phyloP scores from a whole-genome alignment of 495 filamentous ascomycete species.

The Xylaria longipes region DNA sequence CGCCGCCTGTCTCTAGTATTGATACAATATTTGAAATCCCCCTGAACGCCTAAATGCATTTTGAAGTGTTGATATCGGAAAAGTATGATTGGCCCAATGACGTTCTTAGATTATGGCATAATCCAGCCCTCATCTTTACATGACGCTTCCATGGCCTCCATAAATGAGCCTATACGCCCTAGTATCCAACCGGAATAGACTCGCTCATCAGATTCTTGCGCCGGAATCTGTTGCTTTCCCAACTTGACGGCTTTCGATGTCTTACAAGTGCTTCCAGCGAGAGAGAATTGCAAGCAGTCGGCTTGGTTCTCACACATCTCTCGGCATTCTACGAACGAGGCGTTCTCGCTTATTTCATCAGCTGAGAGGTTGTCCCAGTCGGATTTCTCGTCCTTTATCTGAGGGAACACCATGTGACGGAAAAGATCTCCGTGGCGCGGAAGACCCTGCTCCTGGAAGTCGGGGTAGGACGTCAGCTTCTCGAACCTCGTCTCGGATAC shows the following conservation, averaged over 20 bases:
- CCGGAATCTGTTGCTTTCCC: background rate
- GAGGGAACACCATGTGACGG: slow-evolving; percentile 37
- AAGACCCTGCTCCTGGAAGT: slow-evolving; percentile 14
- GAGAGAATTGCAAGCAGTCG: slow-evolving; percentile 47
- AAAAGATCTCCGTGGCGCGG: slow-evolving; percentile 39
- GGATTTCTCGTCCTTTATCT: slow-evolving; percentile 29
- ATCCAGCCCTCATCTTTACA: slow-evolving; percentile 18
- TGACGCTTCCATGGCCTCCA: slow-evolving; percentile 4
- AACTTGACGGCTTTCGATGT: slow-evolving; percentile 29
- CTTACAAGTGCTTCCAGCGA: slow-evolving; percentile 33
- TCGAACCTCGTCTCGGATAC: background rate
- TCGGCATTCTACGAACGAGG: slow-evolving; percentile 38
- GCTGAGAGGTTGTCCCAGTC: slow-evolving; percentile 49
- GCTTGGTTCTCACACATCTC: slow-evolving; percentile 39
- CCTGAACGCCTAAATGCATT: slow-evolving; percentile 11
- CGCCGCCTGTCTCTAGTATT: background rate
- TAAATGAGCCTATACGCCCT: background rate
- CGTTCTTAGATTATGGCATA: background rate
- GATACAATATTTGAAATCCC: background rate
- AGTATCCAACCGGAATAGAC: slow-evolving; percentile 20
- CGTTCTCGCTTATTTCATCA: slow-evolving; percentile 20
- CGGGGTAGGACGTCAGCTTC: slow-evolving; percentile 1
- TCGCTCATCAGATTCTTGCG: background rate
- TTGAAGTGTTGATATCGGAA: background rate
- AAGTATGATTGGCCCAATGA: background rate